Conservation (phyloP, 2,329 filamentous ascomycete species). For the Venturia pyrina region DNA sequence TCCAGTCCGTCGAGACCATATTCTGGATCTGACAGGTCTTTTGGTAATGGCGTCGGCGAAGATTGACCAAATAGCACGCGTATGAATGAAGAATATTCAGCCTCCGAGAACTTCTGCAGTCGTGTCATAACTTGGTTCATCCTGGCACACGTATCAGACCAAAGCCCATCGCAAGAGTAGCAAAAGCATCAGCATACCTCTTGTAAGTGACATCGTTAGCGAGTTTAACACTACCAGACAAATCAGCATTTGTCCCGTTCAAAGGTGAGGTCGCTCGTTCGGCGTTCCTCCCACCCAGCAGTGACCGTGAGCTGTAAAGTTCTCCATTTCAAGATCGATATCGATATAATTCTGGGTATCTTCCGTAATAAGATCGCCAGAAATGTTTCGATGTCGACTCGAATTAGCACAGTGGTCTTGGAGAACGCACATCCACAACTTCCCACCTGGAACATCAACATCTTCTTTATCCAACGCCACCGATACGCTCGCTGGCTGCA, state of each 20-base stretch:
- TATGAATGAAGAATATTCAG: slow-evolving; percentile 48
- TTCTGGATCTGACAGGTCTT: slow-evolving; percentile 29
- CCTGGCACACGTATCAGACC: slow-evolving; percentile 23
- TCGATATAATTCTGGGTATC: neutral
- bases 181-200: slow-evolving; percentile 31
- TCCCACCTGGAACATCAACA: slow-evolving; percentile 43
- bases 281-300: neutral
- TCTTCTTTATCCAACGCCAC: slow-evolving; percentile 62
- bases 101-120: slow-evolving; percentile 45
- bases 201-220: slow-evolving; percentile 59
- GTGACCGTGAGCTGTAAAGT: neutral
- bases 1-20: slow-evolving; percentile 35
- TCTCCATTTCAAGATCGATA: neutral
- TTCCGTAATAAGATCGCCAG: neutral
- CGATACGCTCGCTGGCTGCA: slow-evolving; percentile 47
- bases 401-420: neutral
- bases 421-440: slow-evolving; percentile 50
- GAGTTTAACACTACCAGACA: slow-evolving; percentile 46
- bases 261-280: neutral
- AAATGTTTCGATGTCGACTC: neutral
- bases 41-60: slow-evolving; percentile 39
- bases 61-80: slow-evolving; percentile 51
- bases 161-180: slow-evolving; percentile 14
- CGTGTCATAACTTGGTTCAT: slow-evolving; percentile 56
- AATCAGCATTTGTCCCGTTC: slow-evolving; percentile 22